Conservation (phyloP, 768 basidiomycete genomes). For the Leccinum olivaceopallidum region DNA sequence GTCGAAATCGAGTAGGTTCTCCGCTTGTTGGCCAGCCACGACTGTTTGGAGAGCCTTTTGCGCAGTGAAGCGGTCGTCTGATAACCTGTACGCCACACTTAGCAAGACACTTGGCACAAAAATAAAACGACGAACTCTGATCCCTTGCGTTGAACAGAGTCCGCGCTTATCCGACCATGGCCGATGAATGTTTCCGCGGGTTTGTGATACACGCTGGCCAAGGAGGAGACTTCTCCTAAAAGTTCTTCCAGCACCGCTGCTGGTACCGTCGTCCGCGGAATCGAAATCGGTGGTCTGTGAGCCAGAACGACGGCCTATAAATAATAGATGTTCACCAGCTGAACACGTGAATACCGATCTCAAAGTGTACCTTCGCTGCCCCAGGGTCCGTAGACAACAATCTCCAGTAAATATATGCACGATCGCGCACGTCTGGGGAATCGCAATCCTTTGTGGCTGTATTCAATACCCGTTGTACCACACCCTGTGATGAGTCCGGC, state of each 20-base stretch:
- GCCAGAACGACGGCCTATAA: conserved; percentile 82
- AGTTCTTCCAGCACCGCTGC: conserved; percentile 89
- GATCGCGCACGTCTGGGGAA: conserved; percentile 93
- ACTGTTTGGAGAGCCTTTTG: conserved; percentile 92
- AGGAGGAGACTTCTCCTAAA: conserved; percentile 80
- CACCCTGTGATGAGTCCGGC: conserved; percentile 87
- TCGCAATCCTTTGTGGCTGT: conserved; percentile 98
- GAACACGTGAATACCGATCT: not conserved
- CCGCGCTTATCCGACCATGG: conserved; percentile 83
- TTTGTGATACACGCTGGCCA: conserved; percentile 97
- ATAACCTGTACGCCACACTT: conserved; percentile 37
- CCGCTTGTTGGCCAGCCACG: conserved; percentile 87
- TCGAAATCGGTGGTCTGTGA: conserved; percentile 88
- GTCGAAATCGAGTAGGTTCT: conserved; percentile 95
- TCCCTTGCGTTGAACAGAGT: conserved; percentile 67
- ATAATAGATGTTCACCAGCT: conserved; percentile 1
- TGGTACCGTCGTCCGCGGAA: conserved; percentile 89
- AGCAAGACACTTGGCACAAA: conserved; percentile 2
- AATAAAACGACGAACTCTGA: conserved; percentile 48
- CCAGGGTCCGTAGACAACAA: conserved; percentile 90
- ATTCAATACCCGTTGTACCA: conserved; percentile 90
- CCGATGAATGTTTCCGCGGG: conserved; percentile 96
- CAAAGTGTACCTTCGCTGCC: not conserved
- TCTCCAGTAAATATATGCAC: conserved; percentile 98
- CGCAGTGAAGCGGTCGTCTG: conserved; percentile 70